Evolutionary conservation across 163 green algal species (phyloP).

Genomic region (Coccomyxa subellipsoidea): DNA sequence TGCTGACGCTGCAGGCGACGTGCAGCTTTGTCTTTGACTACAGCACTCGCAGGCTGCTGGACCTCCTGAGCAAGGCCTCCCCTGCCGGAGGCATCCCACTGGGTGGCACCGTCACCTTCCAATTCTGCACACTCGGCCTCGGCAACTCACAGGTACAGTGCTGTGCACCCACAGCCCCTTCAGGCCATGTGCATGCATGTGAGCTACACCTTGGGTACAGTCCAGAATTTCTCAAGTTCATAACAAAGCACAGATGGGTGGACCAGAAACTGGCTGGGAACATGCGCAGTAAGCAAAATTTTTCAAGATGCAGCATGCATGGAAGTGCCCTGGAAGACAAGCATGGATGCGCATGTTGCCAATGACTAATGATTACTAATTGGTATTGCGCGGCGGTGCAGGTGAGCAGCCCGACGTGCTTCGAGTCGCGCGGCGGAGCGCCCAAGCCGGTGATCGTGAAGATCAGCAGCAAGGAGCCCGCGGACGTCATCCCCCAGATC

Average conservation of each 20-base stretch:
- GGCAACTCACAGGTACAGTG: not conserved
- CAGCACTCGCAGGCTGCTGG: not conserved
- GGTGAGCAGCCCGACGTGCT: constrained; percentile 8
- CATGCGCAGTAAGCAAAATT: no score
- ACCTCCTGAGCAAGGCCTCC: not conserved
- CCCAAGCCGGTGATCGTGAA: constrained; percentile 10
- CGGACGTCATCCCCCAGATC: constrained; percentile 37
- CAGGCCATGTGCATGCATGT: no score
- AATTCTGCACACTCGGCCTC: not conserved
- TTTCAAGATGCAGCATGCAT: not conserved
- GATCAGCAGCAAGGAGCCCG: not conserved
- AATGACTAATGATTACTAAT: not conserved
- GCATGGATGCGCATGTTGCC: not conserved
- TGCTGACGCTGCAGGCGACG: constrained; percentile 9
- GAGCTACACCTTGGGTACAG: not conserved
- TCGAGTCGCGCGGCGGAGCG: not conserved
- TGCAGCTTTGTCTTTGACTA: constrained; percentile 16
- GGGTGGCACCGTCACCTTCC: constrained; percentile 1
- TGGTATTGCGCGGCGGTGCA: not conserved
- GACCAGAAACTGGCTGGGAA: not conserved
- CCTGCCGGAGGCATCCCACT: not conserved
- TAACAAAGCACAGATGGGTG: not conserved
- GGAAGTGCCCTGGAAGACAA: not conserved
- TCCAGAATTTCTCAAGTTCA: not conserved
- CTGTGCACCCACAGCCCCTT: no score